Conservation (phyloP, 2,329 filamentous ascomycete genomes). For the Penicillium nordicum region DNA sequence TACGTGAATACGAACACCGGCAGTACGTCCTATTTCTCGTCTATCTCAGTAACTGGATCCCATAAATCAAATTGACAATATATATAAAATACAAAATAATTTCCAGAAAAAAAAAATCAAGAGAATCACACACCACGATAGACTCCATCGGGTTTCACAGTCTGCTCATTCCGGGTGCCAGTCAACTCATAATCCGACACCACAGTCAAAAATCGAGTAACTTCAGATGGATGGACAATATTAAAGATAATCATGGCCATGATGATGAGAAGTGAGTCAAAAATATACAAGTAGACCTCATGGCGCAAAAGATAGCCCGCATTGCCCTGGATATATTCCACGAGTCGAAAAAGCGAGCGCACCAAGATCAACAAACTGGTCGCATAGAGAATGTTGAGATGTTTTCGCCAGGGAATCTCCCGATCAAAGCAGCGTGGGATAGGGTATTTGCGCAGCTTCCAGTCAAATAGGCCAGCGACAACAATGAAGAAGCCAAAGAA, state of each 20-base stretch:
- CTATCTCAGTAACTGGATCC: background rate
- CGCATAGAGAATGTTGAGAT: background rate
- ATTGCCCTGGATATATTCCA: background rate
- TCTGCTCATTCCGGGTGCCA: no score
- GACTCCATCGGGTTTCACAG: background rate
- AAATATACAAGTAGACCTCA: background rate
- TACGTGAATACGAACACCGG: no score
- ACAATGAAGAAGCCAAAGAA: background rate
- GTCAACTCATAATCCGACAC: background rate
- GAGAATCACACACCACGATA: background rate
- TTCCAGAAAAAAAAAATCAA: background rate
- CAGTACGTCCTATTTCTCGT: background rate
- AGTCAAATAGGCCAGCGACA: background rate
- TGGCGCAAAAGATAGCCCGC: background rate
- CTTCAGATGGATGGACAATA: background rate
- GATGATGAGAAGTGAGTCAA: background rate
- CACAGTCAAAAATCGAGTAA: background rate
- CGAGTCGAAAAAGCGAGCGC: background rate
- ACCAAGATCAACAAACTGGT: background rate
- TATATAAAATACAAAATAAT: background rate
- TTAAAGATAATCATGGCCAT: background rate
- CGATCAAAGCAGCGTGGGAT: background rate
- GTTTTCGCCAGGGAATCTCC: background rate
- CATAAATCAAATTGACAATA: background rate
- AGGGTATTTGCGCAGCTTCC: background rate